Base-by-base conservation (phyloP, 140 eudicot species). In the Oenanthe javanica region DNA sequence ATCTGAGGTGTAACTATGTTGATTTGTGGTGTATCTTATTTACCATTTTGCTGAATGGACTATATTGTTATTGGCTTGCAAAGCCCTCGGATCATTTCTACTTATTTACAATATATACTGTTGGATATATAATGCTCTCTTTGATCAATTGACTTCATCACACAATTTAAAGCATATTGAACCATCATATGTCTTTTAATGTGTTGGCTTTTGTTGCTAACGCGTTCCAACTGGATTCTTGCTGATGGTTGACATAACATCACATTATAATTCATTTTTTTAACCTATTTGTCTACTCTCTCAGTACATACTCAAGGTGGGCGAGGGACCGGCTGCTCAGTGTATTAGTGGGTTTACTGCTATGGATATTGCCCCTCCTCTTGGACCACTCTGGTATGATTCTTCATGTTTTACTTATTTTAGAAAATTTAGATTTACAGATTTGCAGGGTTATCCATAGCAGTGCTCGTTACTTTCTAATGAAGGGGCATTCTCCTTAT, bases 241-340 rank as follows among this genome's bases (percentile, higher is more conserved):
- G 40, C 71, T 25, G 40, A 23, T 18, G 0, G 7, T 4, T n/a
- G 43, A 5, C 11, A 6, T 45, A 12, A 48, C 55, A 76, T 27
- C 46, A 48, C 52, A 47, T 72, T 67, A 69, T 75, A 19, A 64
- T 76, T 10, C 72, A 64, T 23, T 54, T 19, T 23, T 54, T 19
- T 13, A 43, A 23, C 75, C 70, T n/a, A 59, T 31, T 80, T 36
- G 43, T 72, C 64, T 55, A 9, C 71, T 61, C 72, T 38, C 61
- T 78, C 87, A 93, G 98, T 93, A 93, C 81, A 83, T 93, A 54
- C 84, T 93, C 67, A 89, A 89, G 86, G 92, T 88, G 14, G 79
- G 79, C 0, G 79, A 88, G 86, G 21, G 90, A 89, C 72, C 93
- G 88, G 59, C 67, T 87, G 12, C 83, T 71, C 91, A 94, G 70